phyloP scores from a whole-genome alignment of 2,329 filamentous ascomycete species.

The Cladosporium sp. region DNA sequence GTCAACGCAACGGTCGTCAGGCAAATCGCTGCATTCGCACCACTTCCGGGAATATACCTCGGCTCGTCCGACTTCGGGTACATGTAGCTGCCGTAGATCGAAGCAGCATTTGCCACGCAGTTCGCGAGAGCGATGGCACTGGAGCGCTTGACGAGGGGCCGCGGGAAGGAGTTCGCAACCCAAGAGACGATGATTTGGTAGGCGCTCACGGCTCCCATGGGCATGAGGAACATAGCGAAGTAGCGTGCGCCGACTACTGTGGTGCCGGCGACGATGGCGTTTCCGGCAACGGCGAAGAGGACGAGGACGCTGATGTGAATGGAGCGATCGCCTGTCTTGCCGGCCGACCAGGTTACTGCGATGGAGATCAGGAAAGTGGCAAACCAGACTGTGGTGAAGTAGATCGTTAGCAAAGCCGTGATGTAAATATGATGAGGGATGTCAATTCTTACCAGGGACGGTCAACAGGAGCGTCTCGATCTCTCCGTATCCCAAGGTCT shows the following conservation, averaged over 20 bases:
- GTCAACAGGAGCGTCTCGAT: constrained; percentile 55
- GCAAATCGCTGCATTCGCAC: constrained; percentile 35
- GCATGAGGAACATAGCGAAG: constrained; percentile 56
- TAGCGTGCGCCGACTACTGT: constrained; percentile 50
- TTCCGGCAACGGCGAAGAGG: constrained; percentile 50
- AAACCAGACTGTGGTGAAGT: constrained; percentile 51
- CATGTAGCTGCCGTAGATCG: constrained; percentile 34
- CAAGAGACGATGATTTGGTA: constrained; percentile 28
- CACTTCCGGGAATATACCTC: constrained; percentile 35
- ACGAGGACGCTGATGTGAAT: constrained; percentile 55
- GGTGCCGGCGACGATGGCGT: constrained; percentile 52
- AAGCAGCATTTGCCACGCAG: constrained; percentile 31
- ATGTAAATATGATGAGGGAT: constrained; percentile 57
- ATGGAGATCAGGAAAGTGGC: constrained; percentile 52
- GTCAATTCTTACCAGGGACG: constrained; percentile 33
- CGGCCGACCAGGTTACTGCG: constrained; percentile 52
- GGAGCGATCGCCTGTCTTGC: constrained; percentile 51
- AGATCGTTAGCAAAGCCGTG: constrained; percentile 51
- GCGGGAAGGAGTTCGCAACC: constrained; percentile 25
- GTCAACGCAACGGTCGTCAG: constrained; percentile 33
- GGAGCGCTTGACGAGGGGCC: constrained; percentile 31
- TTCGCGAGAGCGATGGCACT: constrained; percentile 29
- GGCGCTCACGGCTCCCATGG: constrained; percentile 21
- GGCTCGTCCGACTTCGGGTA: constrained; percentile 33
- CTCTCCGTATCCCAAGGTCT: constrained; percentile 54